Evolutionary conservation across 495 filamentous ascomycete genomes (phyloP).

Genomic region (Pseudoneurospora amorphoporcata): DNA sequence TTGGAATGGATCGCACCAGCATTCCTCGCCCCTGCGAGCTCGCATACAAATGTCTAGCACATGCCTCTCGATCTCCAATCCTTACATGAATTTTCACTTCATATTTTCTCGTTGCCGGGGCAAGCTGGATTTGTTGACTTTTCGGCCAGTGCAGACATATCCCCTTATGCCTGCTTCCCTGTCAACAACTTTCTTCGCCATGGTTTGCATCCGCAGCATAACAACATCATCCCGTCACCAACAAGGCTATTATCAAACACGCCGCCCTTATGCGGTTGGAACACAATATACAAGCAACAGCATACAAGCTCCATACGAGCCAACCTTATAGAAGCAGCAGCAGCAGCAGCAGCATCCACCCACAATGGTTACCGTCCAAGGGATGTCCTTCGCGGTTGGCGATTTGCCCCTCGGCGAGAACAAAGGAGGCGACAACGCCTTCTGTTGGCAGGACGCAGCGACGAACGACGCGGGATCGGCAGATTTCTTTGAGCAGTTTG

Average conservation of each 20-base stretch:
- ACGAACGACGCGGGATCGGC: slow-evolving; percentile 22
- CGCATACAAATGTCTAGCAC: slow-evolving; percentile 23
- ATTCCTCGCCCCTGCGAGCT: neutral
- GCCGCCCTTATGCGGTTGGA: neutral
- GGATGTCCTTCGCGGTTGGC: slow-evolving; percentile 14
- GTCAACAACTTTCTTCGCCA: neutral
- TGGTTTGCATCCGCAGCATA: neutral
- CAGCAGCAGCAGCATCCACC: neutral
- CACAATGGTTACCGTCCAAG: slow-evolving; percentile 18
- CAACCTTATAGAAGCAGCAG: neutral
- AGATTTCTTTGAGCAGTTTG: slow-evolving; percentile 39
- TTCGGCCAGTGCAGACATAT: neutral
- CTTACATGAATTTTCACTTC: neutral
- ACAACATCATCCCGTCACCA: neutral
- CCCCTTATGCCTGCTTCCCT: neutral
- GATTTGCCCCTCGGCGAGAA: slow-evolving; percentile 16
- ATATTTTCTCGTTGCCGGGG: slow-evolving; percentile 20
- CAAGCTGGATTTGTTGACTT: slow-evolving; percentile 20
- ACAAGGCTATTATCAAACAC: neutral
- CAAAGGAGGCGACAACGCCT: slow-evolving; percentile 28
- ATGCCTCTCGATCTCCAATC: slow-evolving; percentile 1
- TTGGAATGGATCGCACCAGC: neutral
- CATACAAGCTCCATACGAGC: neutral
- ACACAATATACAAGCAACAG: neutral
- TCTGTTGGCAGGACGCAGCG: slow-evolving; percentile 25